These are phyloP conservation scores for Helichrysum umbraculigerum DNA, from an alignment of 129 eudicot genomes.

Conservation along the genomic window DNA sequence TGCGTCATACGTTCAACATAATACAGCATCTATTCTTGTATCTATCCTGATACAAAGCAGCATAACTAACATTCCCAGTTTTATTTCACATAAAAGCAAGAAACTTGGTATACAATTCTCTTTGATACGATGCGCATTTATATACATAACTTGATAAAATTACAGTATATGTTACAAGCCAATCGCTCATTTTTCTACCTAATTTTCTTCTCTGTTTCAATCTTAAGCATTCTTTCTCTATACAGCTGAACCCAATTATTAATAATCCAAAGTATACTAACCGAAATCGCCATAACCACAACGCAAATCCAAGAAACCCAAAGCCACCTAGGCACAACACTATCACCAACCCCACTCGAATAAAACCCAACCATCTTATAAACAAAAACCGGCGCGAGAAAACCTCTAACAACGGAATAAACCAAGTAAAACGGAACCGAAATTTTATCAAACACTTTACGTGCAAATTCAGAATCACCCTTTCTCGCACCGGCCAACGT, in stretches of 20 bases:
- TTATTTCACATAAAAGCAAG: slow-evolving; percentile 2
- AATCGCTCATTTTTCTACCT: slow-evolving; percentile 24
- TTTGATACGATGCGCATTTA: not conserved
- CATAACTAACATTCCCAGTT: not conserved
- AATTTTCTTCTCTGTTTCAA: slow-evolving; percentile 45
- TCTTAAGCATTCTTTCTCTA: slow-evolving; percentile 46
- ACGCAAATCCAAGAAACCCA: slow-evolving; percentile 89
- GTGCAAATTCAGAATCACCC: slow-evolving; percentile 51
- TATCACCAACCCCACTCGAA: slow-evolving; percentile 59
- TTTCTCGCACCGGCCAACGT: slow-evolving; percentile 70
- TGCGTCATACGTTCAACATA: slow-evolving; percentile 11
- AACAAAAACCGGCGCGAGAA: slow-evolving; percentile 69
- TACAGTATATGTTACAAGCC: slow-evolving; percentile 19
- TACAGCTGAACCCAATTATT: slow-evolving; percentile 66
- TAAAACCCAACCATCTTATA: slow-evolving; percentile 58
- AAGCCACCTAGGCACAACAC: slow-evolving; percentile 69
- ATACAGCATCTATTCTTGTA: not conserved
- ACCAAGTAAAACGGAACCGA: slow-evolving; percentile 70
- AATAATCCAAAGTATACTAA: slow-evolving; percentile 73
- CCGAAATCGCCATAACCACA: slow-evolving; percentile 65
- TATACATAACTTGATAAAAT: not conserved
- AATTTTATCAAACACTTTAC: slow-evolving; percentile 49
- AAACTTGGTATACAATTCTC: slow-evolving; percentile 5
- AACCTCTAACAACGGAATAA: slow-evolving; percentile 69
- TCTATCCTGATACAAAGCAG: not conserved